Percentiles rank a stretch among this genome's conserved stretches.
phyloP scores from a whole-genome alignment of 2,329 filamentous ascomycete species.

The Monosporascus sp. region DNA sequence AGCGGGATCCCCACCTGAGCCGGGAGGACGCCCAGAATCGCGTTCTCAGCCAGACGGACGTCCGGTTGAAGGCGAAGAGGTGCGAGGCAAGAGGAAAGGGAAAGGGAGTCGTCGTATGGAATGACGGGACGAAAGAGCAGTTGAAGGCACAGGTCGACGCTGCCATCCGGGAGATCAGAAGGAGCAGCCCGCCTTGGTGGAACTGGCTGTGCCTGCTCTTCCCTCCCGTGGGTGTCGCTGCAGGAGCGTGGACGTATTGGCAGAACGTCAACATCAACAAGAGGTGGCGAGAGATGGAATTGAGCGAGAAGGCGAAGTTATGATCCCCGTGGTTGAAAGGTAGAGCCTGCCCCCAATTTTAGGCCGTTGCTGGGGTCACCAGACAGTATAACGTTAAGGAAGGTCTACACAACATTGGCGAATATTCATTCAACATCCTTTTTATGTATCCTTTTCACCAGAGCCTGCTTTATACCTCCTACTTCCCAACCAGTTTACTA shows the following conservation, averaged over 20 bases:
- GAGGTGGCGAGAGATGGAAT: conserved; percentile 60
- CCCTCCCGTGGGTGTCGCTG: conserved; percentile 67
- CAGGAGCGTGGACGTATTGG: conserved; percentile 67
- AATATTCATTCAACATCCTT: not conserved
- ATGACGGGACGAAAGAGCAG: conserved; percentile 71
- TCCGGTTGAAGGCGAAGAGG: conserved; percentile 74
- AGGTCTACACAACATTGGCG: too few relatives aligned
- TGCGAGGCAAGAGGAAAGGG: conserved; percentile 60
- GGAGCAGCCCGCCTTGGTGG: conserved; percentile 75
- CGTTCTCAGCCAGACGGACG: conserved; percentile 80
- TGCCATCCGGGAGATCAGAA: conserved; percentile 59
- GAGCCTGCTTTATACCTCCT: not conserved
- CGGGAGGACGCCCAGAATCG: conserved; percentile 84
- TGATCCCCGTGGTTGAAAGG: conserved; percentile 16
- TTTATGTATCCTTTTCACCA: not conserved
- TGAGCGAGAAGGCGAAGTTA: conserved; percentile 39
- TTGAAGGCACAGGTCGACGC: conserved; percentile 61
- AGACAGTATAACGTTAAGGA: not conserved
- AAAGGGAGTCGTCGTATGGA: conserved; percentile 81
- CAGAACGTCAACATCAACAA: conserved; percentile 66
- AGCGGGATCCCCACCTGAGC: conserved; percentile 70
- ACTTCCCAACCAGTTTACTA: too few relatives aligned
- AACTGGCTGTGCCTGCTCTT: conserved; percentile 62
- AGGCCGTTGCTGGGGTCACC: conserved; percentile 1
- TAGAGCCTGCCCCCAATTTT: not conserved